These are phyloP conservation scores for Yamadazyma olivae DNA, from an alignment of 805 yeast genomes.

Conservation along the genomic window DNA sequence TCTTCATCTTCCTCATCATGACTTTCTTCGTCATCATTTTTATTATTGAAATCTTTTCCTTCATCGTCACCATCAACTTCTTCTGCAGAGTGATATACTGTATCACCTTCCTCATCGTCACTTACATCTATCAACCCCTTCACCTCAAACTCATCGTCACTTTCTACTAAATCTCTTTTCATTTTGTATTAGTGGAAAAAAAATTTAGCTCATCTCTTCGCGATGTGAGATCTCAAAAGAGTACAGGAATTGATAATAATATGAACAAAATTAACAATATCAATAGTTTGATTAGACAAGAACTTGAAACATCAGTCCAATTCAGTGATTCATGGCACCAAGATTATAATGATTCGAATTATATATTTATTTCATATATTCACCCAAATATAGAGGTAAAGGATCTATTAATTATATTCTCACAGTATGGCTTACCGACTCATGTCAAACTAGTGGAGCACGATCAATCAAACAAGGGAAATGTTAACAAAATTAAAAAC, in stretches of 20 bases:
- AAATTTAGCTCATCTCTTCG: conserved; percentile 2
- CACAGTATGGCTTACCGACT: conserved; percentile 87
- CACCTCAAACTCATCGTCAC: conserved; percentile 27
- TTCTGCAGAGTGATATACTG: conserved; percentile 16
- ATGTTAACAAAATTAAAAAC: conserved; percentile 20
- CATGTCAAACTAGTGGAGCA: conserved; percentile 58
- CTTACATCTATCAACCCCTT: conserved; percentile 42
- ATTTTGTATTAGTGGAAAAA: conserved; percentile 5
- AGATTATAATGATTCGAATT: conserved; percentile 75
- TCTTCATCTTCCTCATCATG: conserved; percentile 31
- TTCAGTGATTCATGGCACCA: conserved; percentile 83
- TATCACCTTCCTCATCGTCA: conserved; percentile 24
- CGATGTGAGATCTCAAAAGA: neutral
- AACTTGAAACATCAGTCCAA: conserved; percentile 57
- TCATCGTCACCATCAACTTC: too few relatives aligned
- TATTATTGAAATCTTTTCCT: conserved; percentile 11
- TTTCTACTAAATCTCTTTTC: conserved; percentile 14
- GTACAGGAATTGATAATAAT: neutral
- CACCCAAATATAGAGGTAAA: conserved; percentile 65
- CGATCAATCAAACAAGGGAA: conserved; percentile 15
- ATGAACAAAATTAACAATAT: conserved; percentile 45
- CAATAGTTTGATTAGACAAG: conserved; percentile 60
- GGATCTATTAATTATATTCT: conserved; percentile 74
- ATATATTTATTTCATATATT: conserved; percentile 72
- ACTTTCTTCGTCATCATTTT: conserved; percentile 23